Conservation (phyloP, 2,329 filamentous ascomycete species). For the Cytospora paraplurivora region DNA sequence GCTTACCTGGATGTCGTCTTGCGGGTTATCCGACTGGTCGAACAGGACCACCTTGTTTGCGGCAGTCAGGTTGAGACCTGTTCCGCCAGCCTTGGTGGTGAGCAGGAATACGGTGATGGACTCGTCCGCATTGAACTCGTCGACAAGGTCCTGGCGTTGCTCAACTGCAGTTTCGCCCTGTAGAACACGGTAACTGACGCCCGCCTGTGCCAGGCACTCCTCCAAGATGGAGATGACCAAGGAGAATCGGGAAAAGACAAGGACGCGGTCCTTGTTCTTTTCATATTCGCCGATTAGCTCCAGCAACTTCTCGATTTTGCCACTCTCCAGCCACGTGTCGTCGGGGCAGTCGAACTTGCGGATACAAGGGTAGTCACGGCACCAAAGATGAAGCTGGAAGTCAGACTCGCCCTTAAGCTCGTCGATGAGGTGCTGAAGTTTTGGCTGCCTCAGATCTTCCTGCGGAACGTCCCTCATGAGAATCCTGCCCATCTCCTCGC, state of each 20-base stretch:
- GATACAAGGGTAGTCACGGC: conserved; percentile 60
- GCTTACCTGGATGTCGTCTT: conserved; percentile 82
- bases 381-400: conserved; percentile 68
- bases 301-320: conserved; percentile 82
- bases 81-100: conserved; percentile 92
- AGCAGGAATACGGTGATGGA: conserved; percentile 89
- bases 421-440: conserved; percentile 54
- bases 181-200: conserved; percentile 79
- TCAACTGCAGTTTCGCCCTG: conserved; percentile 82
- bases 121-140: conserved; percentile 76
- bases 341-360: conserved; percentile 55
- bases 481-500: conserved; percentile 76
- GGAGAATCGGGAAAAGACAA: conserved; percentile 94
- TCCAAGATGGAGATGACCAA: conserved; percentile 89
- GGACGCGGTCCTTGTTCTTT: conserved; percentile 77
- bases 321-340: conserved; percentile 62
- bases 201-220: conserved; percentile 72
- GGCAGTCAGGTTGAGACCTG: conserved; percentile 91
- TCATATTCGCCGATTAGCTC: conserved; percentile 74
- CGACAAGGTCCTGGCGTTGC: conserved; percentile 83
- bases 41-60: conserved; percentile 99
- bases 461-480: conserved; percentile 70
- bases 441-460: conserved; percentile 54
- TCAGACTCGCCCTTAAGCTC: conserved; percentile 63
- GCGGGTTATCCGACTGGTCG: conserved; percentile 95